Conservation (phyloP, 1,284 basidiomycete genomes). For the Paramarasmius palmivorus region DNA sequence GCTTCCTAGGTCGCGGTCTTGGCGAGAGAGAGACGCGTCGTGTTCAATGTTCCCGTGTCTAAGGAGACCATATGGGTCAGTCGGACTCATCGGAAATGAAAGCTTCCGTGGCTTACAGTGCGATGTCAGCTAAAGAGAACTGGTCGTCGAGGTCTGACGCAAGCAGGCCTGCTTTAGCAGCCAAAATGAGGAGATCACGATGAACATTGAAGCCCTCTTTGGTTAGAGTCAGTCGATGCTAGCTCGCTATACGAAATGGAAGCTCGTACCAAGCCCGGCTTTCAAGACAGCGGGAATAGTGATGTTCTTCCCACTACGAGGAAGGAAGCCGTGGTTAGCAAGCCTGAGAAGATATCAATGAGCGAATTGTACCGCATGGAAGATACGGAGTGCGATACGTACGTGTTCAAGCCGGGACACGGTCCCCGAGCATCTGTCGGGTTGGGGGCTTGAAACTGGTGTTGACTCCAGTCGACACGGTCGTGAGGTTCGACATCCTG, state of each 20-base stretch:
- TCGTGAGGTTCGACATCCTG: background rate
- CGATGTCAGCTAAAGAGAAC: conserved; percentile 13
- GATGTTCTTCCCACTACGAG: conserved; percentile 5
- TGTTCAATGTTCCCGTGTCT: conserved; percentile 22
- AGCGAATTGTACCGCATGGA: too few species aligned
- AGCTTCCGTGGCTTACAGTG: conserved; percentile 9
- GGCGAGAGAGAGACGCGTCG: conserved; percentile 21
- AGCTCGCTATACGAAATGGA: background rate
- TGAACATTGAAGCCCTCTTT: conserved; percentile 19
- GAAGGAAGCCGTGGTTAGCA: conserved; percentile 11
- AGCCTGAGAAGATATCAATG: background rate
- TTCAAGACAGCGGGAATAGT: conserved; percentile 1
- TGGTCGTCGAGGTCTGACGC: conserved; percentile 7
- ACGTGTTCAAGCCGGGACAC: conserved; percentile 11
- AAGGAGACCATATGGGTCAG: background rate
- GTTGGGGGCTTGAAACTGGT: background rate
- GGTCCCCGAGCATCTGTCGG: conserved; percentile 2
- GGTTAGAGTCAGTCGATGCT: conserved; percentile 21
- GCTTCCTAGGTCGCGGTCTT: conserved; percentile 17
- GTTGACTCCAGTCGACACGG: conserved; percentile 7
- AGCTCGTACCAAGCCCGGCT: background rate
- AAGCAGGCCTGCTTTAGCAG: conserved; percentile 16
- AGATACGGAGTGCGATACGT: background rate
- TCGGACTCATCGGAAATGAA: background rate
- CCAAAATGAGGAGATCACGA: conserved; percentile 7